These are phyloP conservation scores for Hemerocallis citrina DNA, from an alignment of 106 monocot species.

Conservation along the genomic window DNA sequence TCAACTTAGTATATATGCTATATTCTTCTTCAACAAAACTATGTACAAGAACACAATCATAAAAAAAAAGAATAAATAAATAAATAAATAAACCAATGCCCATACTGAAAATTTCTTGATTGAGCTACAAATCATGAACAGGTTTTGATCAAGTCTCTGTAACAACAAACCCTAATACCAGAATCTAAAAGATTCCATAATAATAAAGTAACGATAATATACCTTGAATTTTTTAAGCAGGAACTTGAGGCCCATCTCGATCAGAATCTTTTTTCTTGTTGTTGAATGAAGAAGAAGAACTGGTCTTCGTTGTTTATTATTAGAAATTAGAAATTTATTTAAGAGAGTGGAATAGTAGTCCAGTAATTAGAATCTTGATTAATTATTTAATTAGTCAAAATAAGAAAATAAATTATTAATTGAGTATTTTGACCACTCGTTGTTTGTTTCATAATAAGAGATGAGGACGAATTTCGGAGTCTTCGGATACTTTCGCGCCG, in stretches of 20 bases:
- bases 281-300: too few relatives aligned
- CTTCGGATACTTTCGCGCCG: not conserved
- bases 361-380: too few relatives aligned
- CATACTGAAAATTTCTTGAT: not conserved
- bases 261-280: conserved; percentile 38
- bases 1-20: too few relatives aligned
- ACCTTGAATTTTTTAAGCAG: conserved; percentile 7
- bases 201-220: not conserved
- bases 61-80: not conserved
- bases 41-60: too few relatives aligned
- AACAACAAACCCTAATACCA: too few relatives aligned
- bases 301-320: too few relatives aligned
- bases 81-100: not conserved
- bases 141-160: too few relatives aligned
- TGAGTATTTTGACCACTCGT: not conserved
- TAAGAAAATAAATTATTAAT: too few relatives aligned
- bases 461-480: not conserved
- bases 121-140: too few relatives aligned
- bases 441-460: not conserved
- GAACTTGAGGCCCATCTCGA: conserved; percentile 12
- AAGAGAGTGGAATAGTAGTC: too few relatives aligned
- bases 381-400: not conserved
- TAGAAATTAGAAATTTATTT: too few relatives aligned
- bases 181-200: not conserved
- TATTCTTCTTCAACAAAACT: too few relatives aligned